Conservation (phyloP, 2,329 filamentous ascomycete genomes). For the Bretziella fagacearum region DNA sequence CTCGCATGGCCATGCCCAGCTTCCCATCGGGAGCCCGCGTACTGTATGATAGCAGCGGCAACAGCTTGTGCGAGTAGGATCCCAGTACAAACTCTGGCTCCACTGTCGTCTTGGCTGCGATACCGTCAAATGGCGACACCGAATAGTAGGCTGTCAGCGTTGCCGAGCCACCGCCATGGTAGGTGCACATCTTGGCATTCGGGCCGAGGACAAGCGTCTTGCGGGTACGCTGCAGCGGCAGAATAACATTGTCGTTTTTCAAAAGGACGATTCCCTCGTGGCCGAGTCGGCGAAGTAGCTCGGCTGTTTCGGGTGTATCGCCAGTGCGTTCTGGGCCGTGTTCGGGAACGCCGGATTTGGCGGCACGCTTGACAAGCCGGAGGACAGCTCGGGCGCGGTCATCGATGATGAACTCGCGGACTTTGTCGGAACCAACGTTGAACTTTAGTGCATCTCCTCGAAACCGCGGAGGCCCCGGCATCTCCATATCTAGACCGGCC, state of each 20-base stretch:
- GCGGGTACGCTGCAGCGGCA: constrained; percentile 47
- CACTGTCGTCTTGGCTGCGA: constrained; percentile 34
- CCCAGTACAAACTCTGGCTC: constrained; percentile 38
- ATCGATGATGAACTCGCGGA: constrained; percentile 36
- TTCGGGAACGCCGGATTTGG: constrained; percentile 36
- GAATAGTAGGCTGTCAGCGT: constrained; percentile 46
- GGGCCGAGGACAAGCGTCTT: constrained; percentile 42
- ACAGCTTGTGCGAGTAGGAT: constrained; percentile 46
- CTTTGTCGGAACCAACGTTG: constrained; percentile 38
- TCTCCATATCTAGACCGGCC: constrained; percentile 41
- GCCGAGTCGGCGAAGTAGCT: constrained; percentile 46
- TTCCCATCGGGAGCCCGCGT: constrained; percentile 36
- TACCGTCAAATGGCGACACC: constrained; percentile 55
- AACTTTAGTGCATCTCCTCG: constrained; percentile 35
- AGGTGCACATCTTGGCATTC: constrained; percentile 38
- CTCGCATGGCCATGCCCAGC: constrained; percentile 42
- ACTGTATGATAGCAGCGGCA: constrained; percentile 39
- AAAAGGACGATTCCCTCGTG: constrained; percentile 55
- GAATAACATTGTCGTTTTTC: constrained; percentile 48
- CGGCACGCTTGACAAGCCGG: constrained; percentile 40
- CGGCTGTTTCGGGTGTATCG: constrained; percentile 44
- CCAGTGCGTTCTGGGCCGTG: constrained; percentile 34
- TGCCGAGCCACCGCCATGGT: constrained; percentile 50
- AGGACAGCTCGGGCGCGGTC: constrained; percentile 40
- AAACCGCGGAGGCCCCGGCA: constrained; percentile 38